These are phyloP conservation scores for Neurospora sp. DNA, from an alignment of 495 filamentous ascomycete genomes.

Conservation along the genomic window DNA sequence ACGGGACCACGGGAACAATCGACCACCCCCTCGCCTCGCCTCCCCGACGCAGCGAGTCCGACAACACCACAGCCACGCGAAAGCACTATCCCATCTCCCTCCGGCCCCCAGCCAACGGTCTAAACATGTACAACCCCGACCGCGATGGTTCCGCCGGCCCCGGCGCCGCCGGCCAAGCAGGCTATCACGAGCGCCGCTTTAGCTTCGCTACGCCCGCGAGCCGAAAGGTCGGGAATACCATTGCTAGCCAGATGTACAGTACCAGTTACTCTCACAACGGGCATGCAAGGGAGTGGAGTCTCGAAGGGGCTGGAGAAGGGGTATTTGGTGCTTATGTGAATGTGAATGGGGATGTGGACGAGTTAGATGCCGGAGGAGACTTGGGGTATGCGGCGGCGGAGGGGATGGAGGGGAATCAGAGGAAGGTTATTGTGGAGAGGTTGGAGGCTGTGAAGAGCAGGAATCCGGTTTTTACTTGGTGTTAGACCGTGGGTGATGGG, in stretches of 20 bases:
- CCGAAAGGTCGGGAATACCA: slow-evolving; percentile 27
- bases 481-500: slow-evolving; percentile 35
- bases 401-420: slow-evolving; percentile 80
- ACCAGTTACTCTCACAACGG: slow-evolving; percentile 4
- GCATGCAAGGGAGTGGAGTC: background rate
- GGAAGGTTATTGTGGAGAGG: slow-evolving; percentile 93
- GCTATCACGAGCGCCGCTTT: slow-evolving; percentile 27
- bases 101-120: background rate
- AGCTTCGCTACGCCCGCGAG: slow-evolving; percentile 29
- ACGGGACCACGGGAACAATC: background rate
- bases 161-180: slow-evolving; percentile 7
- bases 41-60: background rate
- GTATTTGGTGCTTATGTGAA: background rate
- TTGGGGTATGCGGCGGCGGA: slow-evolving; percentile 87
- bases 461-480: slow-evolving; percentile 97
- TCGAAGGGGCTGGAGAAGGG: background rate
- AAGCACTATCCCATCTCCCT: background rate
- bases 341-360: slow-evolving; percentile 54
- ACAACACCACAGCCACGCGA: background rate
- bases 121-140: slow-evolving; percentile 35
- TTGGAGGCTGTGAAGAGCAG: slow-evolving; percentile 89
- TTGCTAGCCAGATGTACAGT: slow-evolving; percentile 35
- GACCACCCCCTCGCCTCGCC: background rate
- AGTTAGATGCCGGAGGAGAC: slow-evolving; percentile 71
- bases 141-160: slow-evolving; percentile 5